These are phyloP conservation scores for Aspergillus tanneri DNA, from an alignment of 2,329 filamentous ascomycete genomes.

Conservation along the genomic window DNA sequence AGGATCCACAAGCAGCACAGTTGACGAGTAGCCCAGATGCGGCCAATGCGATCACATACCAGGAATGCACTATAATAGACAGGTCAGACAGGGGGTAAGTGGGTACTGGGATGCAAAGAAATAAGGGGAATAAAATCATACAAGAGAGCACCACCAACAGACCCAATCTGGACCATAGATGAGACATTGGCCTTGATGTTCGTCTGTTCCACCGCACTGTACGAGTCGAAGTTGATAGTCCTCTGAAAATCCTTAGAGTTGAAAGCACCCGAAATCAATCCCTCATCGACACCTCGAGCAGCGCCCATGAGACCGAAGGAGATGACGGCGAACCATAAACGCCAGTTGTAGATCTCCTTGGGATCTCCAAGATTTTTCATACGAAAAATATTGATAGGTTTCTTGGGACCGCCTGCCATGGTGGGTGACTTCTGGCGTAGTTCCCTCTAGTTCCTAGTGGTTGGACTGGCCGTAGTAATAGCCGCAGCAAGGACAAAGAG, in stretches of 20 bases:
- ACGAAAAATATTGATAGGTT: slow-evolving; percentile 56
- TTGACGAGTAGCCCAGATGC: slow-evolving; percentile 41
- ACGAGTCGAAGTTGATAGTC: slow-evolving; percentile 58
- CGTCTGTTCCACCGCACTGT: slow-evolving; percentile 55
- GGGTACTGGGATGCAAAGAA: neutral
- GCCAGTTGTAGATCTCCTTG: slow-evolving; percentile 71
- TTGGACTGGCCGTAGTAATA: too few species aligned
- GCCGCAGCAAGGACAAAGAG: neutral
- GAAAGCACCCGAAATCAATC: slow-evolving; percentile 71
- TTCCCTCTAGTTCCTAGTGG: neutral
- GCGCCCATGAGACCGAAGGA: slow-evolving; percentile 74
- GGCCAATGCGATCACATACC: slow-evolving; percentile 50
- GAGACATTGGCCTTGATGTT: slow-evolving; percentile 75
- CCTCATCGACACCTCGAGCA: slow-evolving; percentile 76
- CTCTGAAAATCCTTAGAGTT: slow-evolving; percentile 64
- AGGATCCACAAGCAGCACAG: slow-evolving; percentile 45
- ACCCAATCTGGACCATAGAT: slow-evolving; percentile 78
- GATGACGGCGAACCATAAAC: slow-evolving; percentile 72
- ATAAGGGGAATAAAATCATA: slow-evolving; percentile 28
- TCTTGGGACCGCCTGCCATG: slow-evolving; percentile 48
- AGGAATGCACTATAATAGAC: slow-evolving; percentile 45
- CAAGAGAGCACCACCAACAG: slow-evolving; percentile 68
- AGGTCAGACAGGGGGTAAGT: too few species aligned
- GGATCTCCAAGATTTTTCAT: slow-evolving; percentile 65
- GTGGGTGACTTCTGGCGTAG: slow-evolving; percentile 3